Percentiles rank a stretch among this genome's conserved stretches.
phyloP scores from a whole-genome alignment of 257 asterid genomes.

The Gynochthodes officinalis region DNA sequence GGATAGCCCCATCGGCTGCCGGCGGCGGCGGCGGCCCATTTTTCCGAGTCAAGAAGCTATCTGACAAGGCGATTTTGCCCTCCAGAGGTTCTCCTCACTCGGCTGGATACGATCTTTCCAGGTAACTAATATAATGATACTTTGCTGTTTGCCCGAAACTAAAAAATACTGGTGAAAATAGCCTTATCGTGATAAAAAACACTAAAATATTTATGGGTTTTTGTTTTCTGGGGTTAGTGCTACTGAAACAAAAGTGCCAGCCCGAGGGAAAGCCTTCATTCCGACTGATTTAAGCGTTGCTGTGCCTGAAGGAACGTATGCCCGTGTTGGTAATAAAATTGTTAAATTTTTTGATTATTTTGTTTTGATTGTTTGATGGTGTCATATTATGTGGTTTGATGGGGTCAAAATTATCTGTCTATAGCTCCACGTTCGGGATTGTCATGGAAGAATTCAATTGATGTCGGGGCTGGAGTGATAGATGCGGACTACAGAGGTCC shows the following conservation, averaged over 20 bases:
- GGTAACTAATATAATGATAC: constrained; percentile 3
- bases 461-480: constrained; percentile 91
- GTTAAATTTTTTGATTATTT: background rate
- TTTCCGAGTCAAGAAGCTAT: constrained; percentile 41
- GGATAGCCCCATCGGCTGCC: background rate
- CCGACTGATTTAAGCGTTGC: constrained; percentile 87
- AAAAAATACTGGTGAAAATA: background rate
- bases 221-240: constrained; percentile 37
- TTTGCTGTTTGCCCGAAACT: background rate
- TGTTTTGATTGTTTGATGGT: background rate
- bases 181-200: no score
- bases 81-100: constrained; percentile 35
- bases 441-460: constrained; percentile 81
- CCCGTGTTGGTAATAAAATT: constrained; percentile 54
- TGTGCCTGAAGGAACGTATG: constrained; percentile 78
- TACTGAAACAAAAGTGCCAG: constrained; percentile 57
- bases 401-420: background rate
- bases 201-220: no score
- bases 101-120: constrained; percentile 50
- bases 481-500: constrained; percentile 71
- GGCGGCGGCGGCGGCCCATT: no score
- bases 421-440: constrained; percentile 78
- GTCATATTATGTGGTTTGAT: background rate
- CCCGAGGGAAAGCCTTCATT: constrained; percentile 72
- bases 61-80: constrained; percentile 39